Percentiles rank a stretch among this genome's conserved stretches.
Evolutionary conservation across 2,329 filamentous ascomycete genomes (phyloP).

Genomic region (Helminthosporium solani): DNA sequence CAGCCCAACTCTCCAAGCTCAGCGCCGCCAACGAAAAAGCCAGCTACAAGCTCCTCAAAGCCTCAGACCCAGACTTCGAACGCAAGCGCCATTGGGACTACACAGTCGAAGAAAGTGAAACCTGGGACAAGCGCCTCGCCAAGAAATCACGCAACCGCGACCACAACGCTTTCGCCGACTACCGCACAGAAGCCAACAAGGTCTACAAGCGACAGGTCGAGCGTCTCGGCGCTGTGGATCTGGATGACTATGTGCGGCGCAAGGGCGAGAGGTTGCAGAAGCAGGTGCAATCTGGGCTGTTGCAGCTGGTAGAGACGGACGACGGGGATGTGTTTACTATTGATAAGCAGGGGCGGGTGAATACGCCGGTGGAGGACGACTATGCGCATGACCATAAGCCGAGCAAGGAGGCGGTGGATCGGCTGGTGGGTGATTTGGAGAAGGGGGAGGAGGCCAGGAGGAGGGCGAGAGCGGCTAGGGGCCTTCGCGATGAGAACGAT

Average conservation of each 20-base stretch:
- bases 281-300: conserved; percentile 77
- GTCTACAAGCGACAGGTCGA: conserved; percentile 89
- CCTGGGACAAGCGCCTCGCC: conserved; percentile 86
- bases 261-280: conserved; percentile 83
- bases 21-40: conserved; percentile 84
- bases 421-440: conserved; percentile 79
- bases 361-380: conserved; percentile 81
- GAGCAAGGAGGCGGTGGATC: conserved; percentile 81
- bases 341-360: conserved; percentile 87
- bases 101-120: conserved; percentile 91
- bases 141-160: conserved; percentile 82
- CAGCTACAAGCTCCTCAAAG: conserved; percentile 88
- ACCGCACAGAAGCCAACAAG: conserved; percentile 82
- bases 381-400: conserved; percentile 83
- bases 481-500: conserved; percentile 67
- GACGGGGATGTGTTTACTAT: conserved; percentile 85
- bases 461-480: conserved; percentile 81
- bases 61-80: conserved; percentile 92
- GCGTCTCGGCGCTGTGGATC: conserved; percentile 67
- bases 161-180: conserved; percentile 87
- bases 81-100: conserved; percentile 98
- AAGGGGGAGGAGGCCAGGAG: conserved; percentile 84
- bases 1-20: conserved; percentile 69
- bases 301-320: conserved; percentile 95
- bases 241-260: conserved; percentile 82